These are phyloP conservation scores for Dioszegia crocea DNA, from an alignment of 768 basidiomycete species.

Conservation along the genomic window DNA sequence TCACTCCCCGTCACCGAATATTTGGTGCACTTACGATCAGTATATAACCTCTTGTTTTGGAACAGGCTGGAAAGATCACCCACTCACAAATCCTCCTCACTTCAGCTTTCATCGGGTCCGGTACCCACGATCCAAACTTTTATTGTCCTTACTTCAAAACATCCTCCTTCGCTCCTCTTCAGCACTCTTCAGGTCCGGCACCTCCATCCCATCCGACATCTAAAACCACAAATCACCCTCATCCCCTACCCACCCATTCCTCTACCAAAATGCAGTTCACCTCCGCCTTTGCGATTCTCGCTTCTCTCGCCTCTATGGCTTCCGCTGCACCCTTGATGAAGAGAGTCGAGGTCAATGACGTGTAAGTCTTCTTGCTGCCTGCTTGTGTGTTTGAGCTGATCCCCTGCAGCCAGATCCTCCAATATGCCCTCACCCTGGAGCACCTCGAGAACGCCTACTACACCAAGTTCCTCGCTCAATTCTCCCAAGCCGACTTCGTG, in stretches of 20 bases:
- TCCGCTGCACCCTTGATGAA: conserved; percentile 24
- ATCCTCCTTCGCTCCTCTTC: not conserved
- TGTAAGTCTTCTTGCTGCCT: conserved; percentile 8
- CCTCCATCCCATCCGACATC: too few species aligned
- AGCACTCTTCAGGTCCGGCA: too few species aligned
- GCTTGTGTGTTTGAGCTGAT: not conserved
- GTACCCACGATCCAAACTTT: too few species aligned
- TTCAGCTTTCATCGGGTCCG: too few species aligned
- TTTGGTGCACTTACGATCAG: too few species aligned
- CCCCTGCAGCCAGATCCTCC: conserved; percentile 31
- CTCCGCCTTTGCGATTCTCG: conserved; percentile 17
- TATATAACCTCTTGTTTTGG: too few species aligned
- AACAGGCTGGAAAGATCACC: too few species aligned
- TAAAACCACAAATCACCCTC: too few species aligned
- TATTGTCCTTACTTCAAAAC: too few species aligned
- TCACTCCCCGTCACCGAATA: too few species aligned
- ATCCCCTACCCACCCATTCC: not conserved
- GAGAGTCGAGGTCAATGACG: conserved; percentile 21
- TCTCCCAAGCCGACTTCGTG: conserved; percentile 54
- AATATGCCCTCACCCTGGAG: conserved; percentile 48
- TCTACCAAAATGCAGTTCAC: conserved; percentile 20
- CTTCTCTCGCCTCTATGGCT: conserved; percentile 17
- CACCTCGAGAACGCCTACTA: conserved; percentile 50
- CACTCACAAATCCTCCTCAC: too few species aligned
- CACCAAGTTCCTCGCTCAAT: conserved; percentile 52